phyloP scores from a whole-genome alignment of 345 rosid genomes.

The Eutrema yunnanense region DNA sequence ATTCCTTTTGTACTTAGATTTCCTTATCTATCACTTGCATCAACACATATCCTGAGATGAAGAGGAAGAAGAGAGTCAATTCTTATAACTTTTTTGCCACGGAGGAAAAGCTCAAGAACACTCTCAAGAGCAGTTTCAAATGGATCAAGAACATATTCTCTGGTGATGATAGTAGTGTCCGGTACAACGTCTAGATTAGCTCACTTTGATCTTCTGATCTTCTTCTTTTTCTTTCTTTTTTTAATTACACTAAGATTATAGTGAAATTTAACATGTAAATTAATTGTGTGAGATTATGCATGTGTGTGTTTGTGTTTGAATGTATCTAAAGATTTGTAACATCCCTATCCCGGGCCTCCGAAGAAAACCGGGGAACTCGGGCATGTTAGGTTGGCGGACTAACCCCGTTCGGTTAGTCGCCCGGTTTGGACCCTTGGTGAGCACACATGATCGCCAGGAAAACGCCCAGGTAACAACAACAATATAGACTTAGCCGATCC shows the following conservation, averaged over 20 bases:
- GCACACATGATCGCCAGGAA: too few relatives aligned
- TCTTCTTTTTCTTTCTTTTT: background rate
- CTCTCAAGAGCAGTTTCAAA: constrained; percentile 75
- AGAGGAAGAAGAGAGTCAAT: constrained; percentile 86
- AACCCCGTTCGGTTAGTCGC: too few relatives aligned
- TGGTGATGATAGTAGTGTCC: constrained; percentile 29
- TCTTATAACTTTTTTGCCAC: constrained; percentile 60
- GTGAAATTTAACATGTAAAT: constrained; percentile 19
- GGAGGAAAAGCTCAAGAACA: constrained; percentile 72
- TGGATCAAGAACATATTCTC: constrained; percentile 86
- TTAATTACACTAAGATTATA: background rate
- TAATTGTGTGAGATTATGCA: constrained; percentile 7
- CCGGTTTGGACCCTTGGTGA: too few relatives aligned
- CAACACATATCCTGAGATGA: constrained; percentile 65
- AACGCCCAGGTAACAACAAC: too few relatives aligned
- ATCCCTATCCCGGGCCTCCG: too few relatives aligned
- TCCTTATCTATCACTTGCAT: background rate
- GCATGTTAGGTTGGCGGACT: too few relatives aligned
- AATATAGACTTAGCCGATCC: too few relatives aligned
- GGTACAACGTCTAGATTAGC: constrained; percentile 28
- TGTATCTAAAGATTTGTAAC: background rate
- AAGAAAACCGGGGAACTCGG: too few relatives aligned
- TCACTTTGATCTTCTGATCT: background rate
- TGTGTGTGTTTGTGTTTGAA: background rate
- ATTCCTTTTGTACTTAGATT: too few relatives aligned